A percentile compares a stretch with the other conserved stretches of the same genome.
Conservation (phyloP, 306 rosid genomes). For the Quercus rubra region DNA sequence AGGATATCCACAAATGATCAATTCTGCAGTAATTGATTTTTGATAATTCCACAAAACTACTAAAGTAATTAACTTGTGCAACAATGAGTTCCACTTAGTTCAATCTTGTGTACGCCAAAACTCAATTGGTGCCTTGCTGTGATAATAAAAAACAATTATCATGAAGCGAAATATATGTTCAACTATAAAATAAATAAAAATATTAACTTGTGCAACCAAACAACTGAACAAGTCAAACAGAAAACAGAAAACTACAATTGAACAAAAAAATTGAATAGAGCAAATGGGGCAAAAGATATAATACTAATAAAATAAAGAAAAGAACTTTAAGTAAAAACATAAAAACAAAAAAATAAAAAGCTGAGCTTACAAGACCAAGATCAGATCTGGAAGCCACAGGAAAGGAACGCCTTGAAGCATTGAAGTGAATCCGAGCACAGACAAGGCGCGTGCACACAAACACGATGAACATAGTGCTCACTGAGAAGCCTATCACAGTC, state of each 20-base stretch:
- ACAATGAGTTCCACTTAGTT: no score
- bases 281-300: neutral
- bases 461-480: conserved; percentile 91
- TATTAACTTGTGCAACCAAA: neutral
- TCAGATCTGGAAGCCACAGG: conserved; percentile 76
- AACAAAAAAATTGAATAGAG: no score
- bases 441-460: conserved; percentile 83
- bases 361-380: conserved; percentile 53
- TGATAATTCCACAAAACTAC: no score
- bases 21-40: neutral
- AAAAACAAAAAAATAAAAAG: neutral
- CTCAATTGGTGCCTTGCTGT: no score
- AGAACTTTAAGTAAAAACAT: neutral
- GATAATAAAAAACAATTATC: no score
- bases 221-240: neutral
- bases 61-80: neutral
- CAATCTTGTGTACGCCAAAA: no score
- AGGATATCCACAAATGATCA: no score
- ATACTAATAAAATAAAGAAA: no score
- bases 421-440: conserved; percentile 85
- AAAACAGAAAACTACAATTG: no score
- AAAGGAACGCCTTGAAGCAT: conserved; percentile 75
- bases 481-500: conserved; percentile 95
- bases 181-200: neutral
- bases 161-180: no score